These are phyloP conservation scores for Candida pseudoglaebosa DNA, from an alignment of 805 yeast species.

Conservation along the genomic window DNA sequence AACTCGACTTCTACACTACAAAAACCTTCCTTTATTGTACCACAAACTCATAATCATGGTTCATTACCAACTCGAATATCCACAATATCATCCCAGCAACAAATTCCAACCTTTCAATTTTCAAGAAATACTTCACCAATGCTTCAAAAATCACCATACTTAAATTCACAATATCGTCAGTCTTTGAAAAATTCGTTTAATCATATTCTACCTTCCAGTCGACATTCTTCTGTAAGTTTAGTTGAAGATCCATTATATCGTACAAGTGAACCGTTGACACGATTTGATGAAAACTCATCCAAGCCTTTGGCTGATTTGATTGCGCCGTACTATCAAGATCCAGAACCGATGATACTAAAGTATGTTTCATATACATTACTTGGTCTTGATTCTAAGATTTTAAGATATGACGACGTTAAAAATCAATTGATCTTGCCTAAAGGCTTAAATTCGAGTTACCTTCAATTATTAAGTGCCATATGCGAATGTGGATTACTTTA, in stretches of 20 bases:
- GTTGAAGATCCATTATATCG: no score
- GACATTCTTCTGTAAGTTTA: constrained; percentile 1
- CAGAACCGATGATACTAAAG: constrained; percentile 35
- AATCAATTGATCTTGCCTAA: constrained; percentile 42
- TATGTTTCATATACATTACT: constrained; percentile 51
- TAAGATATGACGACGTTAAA: constrained; percentile 38
- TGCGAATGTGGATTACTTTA: constrained; percentile 74
- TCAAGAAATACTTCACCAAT: no score
- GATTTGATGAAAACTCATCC: constrained; percentile 1
- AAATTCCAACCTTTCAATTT: no score
- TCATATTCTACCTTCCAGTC: not conserved
- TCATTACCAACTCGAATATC: constrained; percentile 5
- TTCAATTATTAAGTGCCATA: constrained; percentile 51
- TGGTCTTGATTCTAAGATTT: constrained; percentile 59
- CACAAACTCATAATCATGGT: not conserved
- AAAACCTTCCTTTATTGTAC: not conserved
- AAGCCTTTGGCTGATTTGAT: constrained; percentile 7
- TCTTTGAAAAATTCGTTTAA: not conserved
- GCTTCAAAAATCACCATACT: not conserved
- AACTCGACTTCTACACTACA: not conserved
- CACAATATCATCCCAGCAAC: constrained; percentile 1
- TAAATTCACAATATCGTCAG: not conserved
- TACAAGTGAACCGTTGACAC: constrained; percentile 6
- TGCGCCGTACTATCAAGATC: constrained; percentile 28
- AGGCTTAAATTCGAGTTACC: constrained; percentile 50